Conservation (phyloP, 2,329 filamentous ascomycete genomes). For the Penicillium thymicola region DNA sequence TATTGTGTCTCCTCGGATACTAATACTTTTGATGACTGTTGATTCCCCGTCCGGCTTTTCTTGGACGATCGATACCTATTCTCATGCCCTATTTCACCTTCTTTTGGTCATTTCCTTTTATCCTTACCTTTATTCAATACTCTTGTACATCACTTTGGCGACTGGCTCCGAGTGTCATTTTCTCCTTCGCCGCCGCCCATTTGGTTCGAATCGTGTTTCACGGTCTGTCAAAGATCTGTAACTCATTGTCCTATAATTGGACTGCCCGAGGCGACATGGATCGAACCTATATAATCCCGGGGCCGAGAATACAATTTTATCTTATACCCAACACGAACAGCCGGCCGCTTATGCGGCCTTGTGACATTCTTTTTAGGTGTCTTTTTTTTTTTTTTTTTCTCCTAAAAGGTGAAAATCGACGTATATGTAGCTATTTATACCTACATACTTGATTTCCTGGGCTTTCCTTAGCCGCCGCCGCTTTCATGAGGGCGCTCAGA, state of each 20-base stretch:
- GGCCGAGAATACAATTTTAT: neutral
- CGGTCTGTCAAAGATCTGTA: neutral
- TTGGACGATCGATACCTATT: slow-evolving; percentile 5
- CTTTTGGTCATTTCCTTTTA: slow-evolving; percentile 6
- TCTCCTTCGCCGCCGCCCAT: neutral
- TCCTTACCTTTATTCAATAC: neutral
- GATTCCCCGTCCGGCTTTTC: neutral
- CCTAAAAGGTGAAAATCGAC: neutral
- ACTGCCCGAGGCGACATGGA: neutral
- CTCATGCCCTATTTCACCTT: neutral
- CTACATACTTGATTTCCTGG: too few species aligned
- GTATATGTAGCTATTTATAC: neutral
- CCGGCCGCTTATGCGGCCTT: neutral
- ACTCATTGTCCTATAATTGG: neutral
- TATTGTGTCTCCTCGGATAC: neutral
- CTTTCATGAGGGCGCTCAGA: too few species aligned
- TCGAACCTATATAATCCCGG: neutral
- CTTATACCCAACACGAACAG: neutral
- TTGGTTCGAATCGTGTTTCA: neutral
- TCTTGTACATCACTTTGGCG: slow-evolving; percentile 6
- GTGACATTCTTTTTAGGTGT: neutral
- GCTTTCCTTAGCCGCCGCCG: too few species aligned
- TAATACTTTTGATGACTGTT: slow-evolving; percentile 6
- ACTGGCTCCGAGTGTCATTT: neutral
- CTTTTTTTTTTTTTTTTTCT: neutral